A percentile compares a stretch with the other conserved stretches of the same genome.
These are phyloP conservation scores for Alternaria postmessia DNA, from an alignment of 2,329 filamentous ascomycete species.

Conservation along the genomic window DNA sequence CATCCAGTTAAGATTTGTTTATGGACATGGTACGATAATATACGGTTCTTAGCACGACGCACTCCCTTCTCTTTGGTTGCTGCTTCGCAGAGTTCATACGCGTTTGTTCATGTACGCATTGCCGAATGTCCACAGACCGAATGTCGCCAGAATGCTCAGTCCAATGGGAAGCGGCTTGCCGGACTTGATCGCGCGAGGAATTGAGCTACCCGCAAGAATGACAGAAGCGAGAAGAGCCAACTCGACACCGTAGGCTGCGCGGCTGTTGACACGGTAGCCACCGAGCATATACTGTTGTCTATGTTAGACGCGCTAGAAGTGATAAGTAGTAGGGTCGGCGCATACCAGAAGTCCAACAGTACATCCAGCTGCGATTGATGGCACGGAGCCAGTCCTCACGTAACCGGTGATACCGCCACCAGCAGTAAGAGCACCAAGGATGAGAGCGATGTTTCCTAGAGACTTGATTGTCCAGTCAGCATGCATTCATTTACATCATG, in stretches of 20 bases:
- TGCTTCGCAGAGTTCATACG: not conserved
- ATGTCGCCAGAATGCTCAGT: constrained; percentile 79
- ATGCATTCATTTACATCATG: constrained; percentile 2
- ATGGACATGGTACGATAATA: not conserved
- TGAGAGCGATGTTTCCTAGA: constrained; percentile 71
- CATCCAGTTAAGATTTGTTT: not conserved
- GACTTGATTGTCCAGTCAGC: constrained; percentile 17
- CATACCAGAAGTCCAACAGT: constrained; percentile 75
- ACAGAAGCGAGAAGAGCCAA: constrained; percentile 86
- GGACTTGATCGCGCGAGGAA: constrained; percentile 84
- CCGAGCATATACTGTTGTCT: constrained; percentile 72
- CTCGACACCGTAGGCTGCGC: constrained; percentile 83
- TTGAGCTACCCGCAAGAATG: constrained; percentile 82
- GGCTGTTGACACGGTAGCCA: constrained; percentile 78
- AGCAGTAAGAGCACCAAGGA: constrained; percentile 83
- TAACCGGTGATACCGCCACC: constrained; percentile 89
- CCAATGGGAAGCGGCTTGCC: constrained; percentile 84
- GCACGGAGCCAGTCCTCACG: constrained; percentile 81
- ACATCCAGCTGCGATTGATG: constrained; percentile 84
- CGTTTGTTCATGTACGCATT: constrained; percentile 61
- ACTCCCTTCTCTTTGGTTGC: not conserved
- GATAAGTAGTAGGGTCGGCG: not conserved
- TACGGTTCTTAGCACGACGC: not conserved
- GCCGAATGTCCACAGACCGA: constrained; percentile 82
- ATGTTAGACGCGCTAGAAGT: not conserved